Conservation (phyloP, 352 stramenopile genomes). For the Globisporangium echinulatum region DNA sequence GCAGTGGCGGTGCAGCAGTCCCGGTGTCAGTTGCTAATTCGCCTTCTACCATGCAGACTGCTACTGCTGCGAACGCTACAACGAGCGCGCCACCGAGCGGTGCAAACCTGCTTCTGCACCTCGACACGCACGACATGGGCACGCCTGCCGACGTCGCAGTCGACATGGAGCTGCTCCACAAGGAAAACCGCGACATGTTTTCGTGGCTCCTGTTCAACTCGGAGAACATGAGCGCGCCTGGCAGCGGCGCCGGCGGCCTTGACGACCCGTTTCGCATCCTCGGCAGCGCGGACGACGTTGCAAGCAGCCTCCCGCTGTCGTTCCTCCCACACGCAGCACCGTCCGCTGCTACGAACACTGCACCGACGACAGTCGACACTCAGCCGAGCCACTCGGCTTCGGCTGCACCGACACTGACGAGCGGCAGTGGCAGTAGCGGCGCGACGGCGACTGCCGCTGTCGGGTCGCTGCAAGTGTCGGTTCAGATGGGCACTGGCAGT, state of each 20-base stretch:
- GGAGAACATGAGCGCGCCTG: slow-evolving; percentile 66
- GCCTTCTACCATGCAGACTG: neutral
- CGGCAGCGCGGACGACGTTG: slow-evolving; percentile 17
- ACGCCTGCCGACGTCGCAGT: slow-evolving; percentile 24
- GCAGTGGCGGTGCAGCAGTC: neutral
- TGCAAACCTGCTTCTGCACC: slow-evolving; percentile 11
- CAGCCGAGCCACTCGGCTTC: slow-evolving; percentile 5
- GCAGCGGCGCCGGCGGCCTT: slow-evolving; percentile 10
- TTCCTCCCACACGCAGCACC: slow-evolving; percentile 21
- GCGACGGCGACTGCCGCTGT: slow-evolving; percentile 14
- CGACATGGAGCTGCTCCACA: slow-evolving; percentile 64
- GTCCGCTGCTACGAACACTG: slow-evolving; percentile 1
- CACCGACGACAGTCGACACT: slow-evolving; percentile 8
- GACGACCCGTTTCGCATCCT: slow-evolving; percentile 74
- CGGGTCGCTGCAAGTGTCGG: slow-evolving; percentile 12
- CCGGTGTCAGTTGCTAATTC: neutral
- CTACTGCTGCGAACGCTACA: neutral
- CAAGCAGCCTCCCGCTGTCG: slow-evolving; percentile 24
- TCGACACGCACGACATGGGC: slow-evolving; percentile 14
- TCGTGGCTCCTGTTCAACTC: slow-evolving; percentile 84
- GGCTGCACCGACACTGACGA: neutral
- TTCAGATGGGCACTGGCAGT: slow-evolving; percentile 7
- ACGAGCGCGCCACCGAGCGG: neutral
- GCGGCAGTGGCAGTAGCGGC: neutral
- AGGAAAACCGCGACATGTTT: slow-evolving; percentile 79